Evolutionary conservation across 2,329 filamentous ascomycete genomes (phyloP), one percentile per base, ranked within the genome.

Genomic region (Purpureocillium takamizusanense): DNA sequence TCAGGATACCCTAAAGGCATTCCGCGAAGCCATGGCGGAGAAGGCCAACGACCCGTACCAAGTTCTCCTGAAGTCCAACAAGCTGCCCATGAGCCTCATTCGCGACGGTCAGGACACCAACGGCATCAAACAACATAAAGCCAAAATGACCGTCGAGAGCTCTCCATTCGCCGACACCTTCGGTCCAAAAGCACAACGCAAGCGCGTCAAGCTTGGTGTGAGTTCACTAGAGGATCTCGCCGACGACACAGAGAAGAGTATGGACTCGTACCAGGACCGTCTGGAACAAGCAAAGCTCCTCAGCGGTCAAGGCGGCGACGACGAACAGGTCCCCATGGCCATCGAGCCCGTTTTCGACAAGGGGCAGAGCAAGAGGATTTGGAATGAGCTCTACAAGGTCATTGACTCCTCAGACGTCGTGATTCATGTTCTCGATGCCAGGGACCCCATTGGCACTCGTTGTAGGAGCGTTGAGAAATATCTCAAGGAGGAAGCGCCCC

Each of bases 401-500:
- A 92, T 95, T 44, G 90, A 95, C 63, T 94, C 87, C 3, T 92
- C 85, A 9, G 92, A 98, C 61, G 90, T 98, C 28, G 79, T 98
- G 33, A 83, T 98, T n/a, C 92, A 95, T 54, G 85, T 95, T 12
- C 67, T 95, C 1, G 90, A 95, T 61, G 88, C 89, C 31, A 75
- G 88, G 62, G 88, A 95, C 61, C 89, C 88, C 3, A 66, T 90
- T 10, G 92, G 92, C 27, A 97, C 92, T 13, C 76, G 92, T 39
- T 98, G 92, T 67, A 76, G 81, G 23, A 67, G 63, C 42, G 55
- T 67, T 12, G 85, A 98, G 59, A 95, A 95, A 57, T 97, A 95
- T 57, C 81, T 98, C 35, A 79, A 77, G 44, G 85, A 92, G 47
- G 92, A 98, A 56, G 90, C 89, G 13, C 87, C 89, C 7, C 92